These are phyloP conservation scores for Collybiopsis luxurians DNA, from an alignment of 768 basidiomycete genomes.

Conservation along the genomic window DNA sequence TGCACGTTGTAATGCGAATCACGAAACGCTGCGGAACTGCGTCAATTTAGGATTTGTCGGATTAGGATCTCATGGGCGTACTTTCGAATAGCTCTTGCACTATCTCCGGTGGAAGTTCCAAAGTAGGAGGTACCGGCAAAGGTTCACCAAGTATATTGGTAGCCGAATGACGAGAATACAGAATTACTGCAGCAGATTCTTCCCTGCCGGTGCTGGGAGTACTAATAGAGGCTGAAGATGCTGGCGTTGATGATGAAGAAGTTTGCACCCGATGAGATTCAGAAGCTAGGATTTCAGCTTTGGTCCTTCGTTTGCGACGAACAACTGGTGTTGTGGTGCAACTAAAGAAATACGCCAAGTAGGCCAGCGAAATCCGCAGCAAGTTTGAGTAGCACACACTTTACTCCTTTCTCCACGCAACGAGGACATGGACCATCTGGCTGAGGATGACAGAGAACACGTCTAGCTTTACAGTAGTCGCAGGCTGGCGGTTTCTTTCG, in stretches of 20 bases:
- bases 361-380: too few species aligned
- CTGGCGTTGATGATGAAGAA: too few species aligned
- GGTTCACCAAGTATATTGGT: not conserved
- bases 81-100: slow-evolving; percentile 6
- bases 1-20: not conserved
- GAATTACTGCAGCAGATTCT: not conserved
- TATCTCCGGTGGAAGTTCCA: not conserved
- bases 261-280: not conserved
- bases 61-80: not conserved
- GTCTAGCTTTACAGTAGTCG: slow-evolving; percentile 10
- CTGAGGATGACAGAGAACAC: slow-evolving; percentile 9
- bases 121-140: not conserved
- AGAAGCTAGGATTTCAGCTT: not conserved
- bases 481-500: slow-evolving; percentile 7
- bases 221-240: not conserved
- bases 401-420: slow-evolving; percentile 10
- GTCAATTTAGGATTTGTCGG: not conserved
- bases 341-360: slow-evolving; percentile 1
- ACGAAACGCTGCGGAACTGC: not conserved
- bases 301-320: slow-evolving; percentile 5
- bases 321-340: slow-evolving; percentile 10
- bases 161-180: not conserved
- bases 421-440: slow-evolving; percentile 11
- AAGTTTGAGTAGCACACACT: slow-evolving; percentile 5
- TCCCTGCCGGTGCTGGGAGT: not conserved